phyloP scores from a whole-genome alignment of 192 early-diverging fungal species.

The Entomortierella beljakovae region DNA sequence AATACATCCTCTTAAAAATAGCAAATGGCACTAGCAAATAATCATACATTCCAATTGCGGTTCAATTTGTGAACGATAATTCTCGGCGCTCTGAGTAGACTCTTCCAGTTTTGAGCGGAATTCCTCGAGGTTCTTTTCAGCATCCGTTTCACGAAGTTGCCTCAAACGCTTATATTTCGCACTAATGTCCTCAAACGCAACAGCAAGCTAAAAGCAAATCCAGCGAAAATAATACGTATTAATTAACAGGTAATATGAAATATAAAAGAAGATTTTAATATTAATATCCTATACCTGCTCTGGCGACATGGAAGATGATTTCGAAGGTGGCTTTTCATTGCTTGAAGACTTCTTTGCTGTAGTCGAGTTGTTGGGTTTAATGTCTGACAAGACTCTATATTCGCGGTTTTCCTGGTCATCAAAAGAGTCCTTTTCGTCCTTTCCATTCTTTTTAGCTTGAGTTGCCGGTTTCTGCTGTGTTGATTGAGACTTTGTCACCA shows the following conservation, averaged over 20 bases:
- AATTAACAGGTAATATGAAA: no score
- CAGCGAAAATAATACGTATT: no score
- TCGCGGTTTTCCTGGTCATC: constrained; percentile 8
- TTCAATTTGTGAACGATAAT: constrained; percentile 43
- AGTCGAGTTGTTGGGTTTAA: not conserved
- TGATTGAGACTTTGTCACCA: not conserved
- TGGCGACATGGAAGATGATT: constrained; percentile 4
- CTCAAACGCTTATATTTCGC: constrained; percentile 38
- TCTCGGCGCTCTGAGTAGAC: constrained; percentile 33
- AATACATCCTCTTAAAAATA: not conserved
- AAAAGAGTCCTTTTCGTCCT: not conserved
- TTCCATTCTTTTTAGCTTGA: not conserved
- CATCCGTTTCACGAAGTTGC: constrained; percentile 40
- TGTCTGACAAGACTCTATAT: not conserved
- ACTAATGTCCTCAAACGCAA: constrained; percentile 28
- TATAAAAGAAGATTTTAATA: no score
- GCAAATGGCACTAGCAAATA: not conserved
- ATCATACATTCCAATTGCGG: constrained; percentile 40
- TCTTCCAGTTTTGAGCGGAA: constrained; percentile 36
- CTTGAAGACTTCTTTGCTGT: constrained; percentile 6
- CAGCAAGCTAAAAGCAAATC: constrained; percentile 4
- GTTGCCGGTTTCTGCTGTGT: not conserved
- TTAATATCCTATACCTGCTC: constrained; percentile 33
- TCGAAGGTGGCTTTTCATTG: not conserved
- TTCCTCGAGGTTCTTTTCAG: constrained; percentile 33